These are phyloP conservation scores for Acer saccharum DNA, from an alignment of 345 rosid genomes.

Conservation along the genomic window DNA sequence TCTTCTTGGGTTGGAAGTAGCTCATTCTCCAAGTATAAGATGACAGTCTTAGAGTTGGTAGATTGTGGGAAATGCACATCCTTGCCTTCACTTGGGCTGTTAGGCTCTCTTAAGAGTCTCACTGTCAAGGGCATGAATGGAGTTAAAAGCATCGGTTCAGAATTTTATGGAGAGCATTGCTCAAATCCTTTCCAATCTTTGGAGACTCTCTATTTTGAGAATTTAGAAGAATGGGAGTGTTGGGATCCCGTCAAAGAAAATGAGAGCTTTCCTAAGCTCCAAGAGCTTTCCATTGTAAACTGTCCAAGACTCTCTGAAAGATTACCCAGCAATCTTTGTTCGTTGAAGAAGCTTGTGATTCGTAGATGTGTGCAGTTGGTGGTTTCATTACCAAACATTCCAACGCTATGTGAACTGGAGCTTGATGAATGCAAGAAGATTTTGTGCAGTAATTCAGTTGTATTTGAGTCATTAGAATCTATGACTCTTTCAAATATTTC, in stretches of 20 bases:
- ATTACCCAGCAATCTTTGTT: background rate
- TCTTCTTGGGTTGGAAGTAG: background rate
- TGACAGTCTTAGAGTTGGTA: background rate
- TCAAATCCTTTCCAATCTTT: background rate
- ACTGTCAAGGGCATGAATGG: background rate
- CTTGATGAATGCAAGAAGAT: background rate
- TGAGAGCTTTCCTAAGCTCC: background rate
- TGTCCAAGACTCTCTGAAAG: background rate
- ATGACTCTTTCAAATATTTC: background rate
- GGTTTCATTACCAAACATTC: background rate
- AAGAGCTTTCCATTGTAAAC: background rate
- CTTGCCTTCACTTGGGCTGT: background rate
- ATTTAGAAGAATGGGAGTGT: background rate
- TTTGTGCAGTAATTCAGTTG: background rate
- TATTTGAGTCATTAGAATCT: background rate
- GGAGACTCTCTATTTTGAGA: background rate
- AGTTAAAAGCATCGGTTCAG: background rate
- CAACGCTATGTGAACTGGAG: background rate
- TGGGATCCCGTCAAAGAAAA: background rate
- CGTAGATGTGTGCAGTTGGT: background rate
- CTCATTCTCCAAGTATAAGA: background rate
- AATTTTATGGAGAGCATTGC: background rate
- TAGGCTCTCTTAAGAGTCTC: background rate
- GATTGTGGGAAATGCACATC: background rate
- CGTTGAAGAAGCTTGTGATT: background rate